Conservation (phyloP, 768 basidiomycete species). For the Lentinula boryana region DNA sequence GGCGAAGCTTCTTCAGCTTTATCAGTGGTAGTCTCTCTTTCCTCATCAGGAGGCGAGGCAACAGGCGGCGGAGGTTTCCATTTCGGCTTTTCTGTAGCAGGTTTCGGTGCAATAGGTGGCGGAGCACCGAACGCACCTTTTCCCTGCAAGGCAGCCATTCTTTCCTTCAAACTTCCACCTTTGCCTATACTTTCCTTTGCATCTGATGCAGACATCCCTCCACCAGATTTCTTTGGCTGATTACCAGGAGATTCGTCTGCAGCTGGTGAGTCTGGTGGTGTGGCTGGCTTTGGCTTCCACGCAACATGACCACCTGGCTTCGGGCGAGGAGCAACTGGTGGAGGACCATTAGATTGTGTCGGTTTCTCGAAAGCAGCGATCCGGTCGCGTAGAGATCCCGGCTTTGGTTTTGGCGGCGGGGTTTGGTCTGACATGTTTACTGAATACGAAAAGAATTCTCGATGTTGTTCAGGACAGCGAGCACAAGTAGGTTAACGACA, state of each 20-base stretch:
- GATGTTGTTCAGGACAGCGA: neutral
- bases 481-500: neutral
- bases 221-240: constrained; percentile 20
- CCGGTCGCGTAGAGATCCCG: constrained; percentile 78
- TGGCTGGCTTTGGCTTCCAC: constrained; percentile 66
- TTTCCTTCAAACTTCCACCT: constrained; percentile 79
- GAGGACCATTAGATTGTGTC: constrained; percentile 28
- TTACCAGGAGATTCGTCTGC: constrained; percentile 16
- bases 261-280: constrained; percentile 39
- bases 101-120: constrained; percentile 45
- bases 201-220: constrained; percentile 77
- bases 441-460: neutral
- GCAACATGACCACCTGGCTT: constrained; percentile 56
- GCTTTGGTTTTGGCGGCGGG: constrained; percentile 56
- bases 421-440: constrained; percentile 52
- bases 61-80: constrained; percentile 78
- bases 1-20: constrained; percentile 13
- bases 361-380: constrained; percentile 86
- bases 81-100: constrained; percentile 65
- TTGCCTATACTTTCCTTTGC: constrained; percentile 82
- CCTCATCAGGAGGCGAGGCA: constrained; percentile 35
- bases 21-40: constrained; percentile 21
- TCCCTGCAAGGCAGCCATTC: constrained; percentile 92
- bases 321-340: constrained; percentile 43
- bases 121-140: constrained; percentile 72